Conservation (phyloP, 148 eudicot species). For the Rhododendron griersonianum region DNA sequence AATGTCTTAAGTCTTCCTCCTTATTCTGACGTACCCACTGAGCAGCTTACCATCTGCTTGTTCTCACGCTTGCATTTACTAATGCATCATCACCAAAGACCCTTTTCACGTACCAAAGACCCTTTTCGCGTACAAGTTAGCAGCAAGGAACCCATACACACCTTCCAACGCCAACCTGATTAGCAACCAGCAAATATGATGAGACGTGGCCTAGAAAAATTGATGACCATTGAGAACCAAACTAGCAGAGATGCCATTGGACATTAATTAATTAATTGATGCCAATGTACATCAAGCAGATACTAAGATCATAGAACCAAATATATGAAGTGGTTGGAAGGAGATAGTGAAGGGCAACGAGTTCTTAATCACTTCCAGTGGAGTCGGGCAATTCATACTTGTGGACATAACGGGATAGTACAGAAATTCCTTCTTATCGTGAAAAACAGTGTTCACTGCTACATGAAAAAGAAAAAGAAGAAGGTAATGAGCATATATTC, state of each 20-base stretch:
- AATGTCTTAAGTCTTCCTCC: constrained; percentile 68
- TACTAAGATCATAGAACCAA: too few relatives aligned
- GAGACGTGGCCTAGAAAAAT: neutral
- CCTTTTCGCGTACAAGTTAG: constrained; percentile 66
- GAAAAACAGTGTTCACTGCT: constrained; percentile 68
- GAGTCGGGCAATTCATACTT: constrained; percentile 82
- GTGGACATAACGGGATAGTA: constrained; percentile 79
- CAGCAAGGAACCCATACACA: constrained; percentile 67
- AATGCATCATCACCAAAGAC: constrained; percentile 68
- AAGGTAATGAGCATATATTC: too few relatives aligned
- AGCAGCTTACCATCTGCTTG: constrained; percentile 50
- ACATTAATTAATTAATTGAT: too few relatives aligned
- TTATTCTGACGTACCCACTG: constrained; percentile 61
- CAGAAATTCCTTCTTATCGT: constrained; percentile 68
- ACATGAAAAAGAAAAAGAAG: constrained; percentile 31
- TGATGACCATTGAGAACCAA: neutral
- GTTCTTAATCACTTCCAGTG: constrained; percentile 48
- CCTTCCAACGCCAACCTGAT: constrained; percentile 64
- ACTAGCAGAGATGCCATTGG: too few relatives aligned
- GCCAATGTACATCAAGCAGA: too few relatives aligned
- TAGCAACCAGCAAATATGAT: neutral
- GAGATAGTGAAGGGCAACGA: neutral
- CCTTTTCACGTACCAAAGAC: constrained; percentile 55
- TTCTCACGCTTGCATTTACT: constrained; percentile 60
- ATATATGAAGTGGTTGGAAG: neutral